Conservation (phyloP, 352 stramenopile species). For the Blastocystis sp. region DNA sequence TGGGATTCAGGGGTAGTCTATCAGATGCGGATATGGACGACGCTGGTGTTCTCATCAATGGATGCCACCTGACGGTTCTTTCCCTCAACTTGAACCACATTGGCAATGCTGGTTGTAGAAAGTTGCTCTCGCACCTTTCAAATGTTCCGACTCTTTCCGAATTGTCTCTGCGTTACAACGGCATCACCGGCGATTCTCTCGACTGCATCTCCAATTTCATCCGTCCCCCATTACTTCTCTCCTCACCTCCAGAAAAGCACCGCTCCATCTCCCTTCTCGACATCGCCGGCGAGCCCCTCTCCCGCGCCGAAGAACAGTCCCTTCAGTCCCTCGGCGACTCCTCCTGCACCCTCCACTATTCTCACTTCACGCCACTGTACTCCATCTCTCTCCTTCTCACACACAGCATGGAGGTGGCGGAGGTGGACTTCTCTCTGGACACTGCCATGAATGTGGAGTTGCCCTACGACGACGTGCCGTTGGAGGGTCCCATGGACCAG, state of each 20-base stretch:
- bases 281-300: background rate
- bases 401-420: too few relatives aligned
- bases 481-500: too few relatives aligned
- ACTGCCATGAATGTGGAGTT: too few relatives aligned
- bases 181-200: conserved; percentile 3
- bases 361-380: too few relatives aligned
- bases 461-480: too few relatives aligned
- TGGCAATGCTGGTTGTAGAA: background rate
- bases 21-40: background rate
- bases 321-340: background rate
- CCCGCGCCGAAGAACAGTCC: background rate
- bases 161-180: background rate
- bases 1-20: background rate
- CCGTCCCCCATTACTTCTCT: background rate
- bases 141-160: background rate
- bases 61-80: background rate
- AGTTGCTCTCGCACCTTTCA: background rate
- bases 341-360: too few relatives aligned
- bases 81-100: conserved; percentile 3
- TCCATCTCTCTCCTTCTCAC: too few relatives aligned
- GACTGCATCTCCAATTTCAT: background rate
- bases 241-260: background rate
- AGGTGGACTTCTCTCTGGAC: too few relatives aligned
- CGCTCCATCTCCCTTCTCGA: background rate
- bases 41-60: background rate